A percentile compares a stretch with the other conserved stretches of the same genome.
Evolutionary conservation across 495 filamentous ascomycete species (phyloP).

Genomic region (Neurospora hispaniola): DNA sequence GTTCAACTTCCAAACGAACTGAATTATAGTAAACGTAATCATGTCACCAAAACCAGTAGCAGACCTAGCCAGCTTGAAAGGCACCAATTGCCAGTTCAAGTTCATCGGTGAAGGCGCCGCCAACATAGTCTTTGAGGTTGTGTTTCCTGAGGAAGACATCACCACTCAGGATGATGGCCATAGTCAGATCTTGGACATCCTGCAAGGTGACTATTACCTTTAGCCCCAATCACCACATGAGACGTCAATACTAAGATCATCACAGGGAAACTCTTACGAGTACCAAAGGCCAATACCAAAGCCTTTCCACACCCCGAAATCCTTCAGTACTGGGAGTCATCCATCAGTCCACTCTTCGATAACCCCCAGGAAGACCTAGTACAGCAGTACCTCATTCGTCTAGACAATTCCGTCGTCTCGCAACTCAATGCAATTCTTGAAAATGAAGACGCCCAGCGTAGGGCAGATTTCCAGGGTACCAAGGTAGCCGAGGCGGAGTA

Average conservation of each 20-base stretch:
- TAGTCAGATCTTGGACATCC: slow-evolving; percentile 8
- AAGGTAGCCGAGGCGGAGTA: slow-evolving; percentile 50
- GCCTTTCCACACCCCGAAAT: slow-evolving; percentile 45
- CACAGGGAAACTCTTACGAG: slow-evolving; percentile 49
- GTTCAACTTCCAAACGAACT: not conserved
- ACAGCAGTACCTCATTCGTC: slow-evolving; percentile 45
- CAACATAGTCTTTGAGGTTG: slow-evolving; percentile 57
- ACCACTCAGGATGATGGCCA: slow-evolving; percentile 7
- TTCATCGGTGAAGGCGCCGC: slow-evolving; percentile 55
- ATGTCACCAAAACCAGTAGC: not conserved
- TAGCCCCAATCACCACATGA: not conserved
- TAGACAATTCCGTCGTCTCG: slow-evolving; percentile 28
- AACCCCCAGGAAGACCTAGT: slow-evolving; percentile 38
- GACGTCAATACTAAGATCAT: slow-evolving; percentile 6
- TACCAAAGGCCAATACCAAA: slow-evolving; percentile 52
- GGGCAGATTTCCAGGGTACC: slow-evolving; percentile 41
- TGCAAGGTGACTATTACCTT: slow-evolving; percentile 7
- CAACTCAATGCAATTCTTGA: slow-evolving; percentile 43
- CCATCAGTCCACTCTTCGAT: slow-evolving; percentile 46
- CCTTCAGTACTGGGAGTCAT: slow-evolving; percentile 44
- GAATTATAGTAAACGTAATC: not conserved
- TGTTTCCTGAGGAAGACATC: slow-evolving; percentile 13
- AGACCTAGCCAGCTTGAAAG: not conserved
- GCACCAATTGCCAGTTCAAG: slow-evolving; percentile 11
- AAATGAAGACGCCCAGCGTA: slow-evolving; percentile 26